phyloP scores from a whole-genome alignment of 306 rosid genomes.

The Rosa rugosa region DNA sequence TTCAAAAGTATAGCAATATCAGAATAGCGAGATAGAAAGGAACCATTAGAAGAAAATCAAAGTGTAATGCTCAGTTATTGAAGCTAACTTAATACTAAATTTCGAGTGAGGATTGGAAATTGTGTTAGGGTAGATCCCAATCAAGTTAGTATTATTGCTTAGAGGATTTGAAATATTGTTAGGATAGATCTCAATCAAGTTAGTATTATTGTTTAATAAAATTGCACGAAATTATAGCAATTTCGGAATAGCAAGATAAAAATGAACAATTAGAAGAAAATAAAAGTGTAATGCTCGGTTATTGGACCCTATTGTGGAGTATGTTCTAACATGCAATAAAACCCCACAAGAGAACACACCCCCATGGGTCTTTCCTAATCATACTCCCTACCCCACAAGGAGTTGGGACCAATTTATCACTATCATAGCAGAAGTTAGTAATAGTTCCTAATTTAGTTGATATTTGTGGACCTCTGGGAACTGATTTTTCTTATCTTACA shows the following conservation, averaged over 20 bases:
- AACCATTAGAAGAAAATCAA: no score
- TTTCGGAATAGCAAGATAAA: neutral
- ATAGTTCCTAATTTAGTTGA: slow-evolving; percentile 3
- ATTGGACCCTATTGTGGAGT: neutral
- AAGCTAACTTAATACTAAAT: no score
- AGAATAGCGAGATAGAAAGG: no score
- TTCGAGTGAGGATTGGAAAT: no score
- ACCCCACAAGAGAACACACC: neutral
- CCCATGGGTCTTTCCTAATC: slow-evolving; percentile 4
- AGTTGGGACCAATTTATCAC: slow-evolving; percentile 18
- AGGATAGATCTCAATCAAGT: neutral
- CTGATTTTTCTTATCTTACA: neutral
- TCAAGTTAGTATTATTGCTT: no score
- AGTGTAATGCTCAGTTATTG: no score
- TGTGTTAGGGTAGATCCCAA: no score
- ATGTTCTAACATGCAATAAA: neutral
- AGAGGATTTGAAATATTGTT: no score
- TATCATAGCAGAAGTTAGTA: neutral
- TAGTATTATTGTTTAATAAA: neutral
- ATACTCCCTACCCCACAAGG: slow-evolving; percentile 1
- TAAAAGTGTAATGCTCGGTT: neutral
- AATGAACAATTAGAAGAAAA: neutral
- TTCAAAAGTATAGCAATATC: no score
- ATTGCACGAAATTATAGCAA: no score
- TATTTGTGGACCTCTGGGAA: neutral